Percentiles rank a stretch among this genome's conserved stretches.
These are phyloP conservation scores for Lanmaoa rubissima DNA, from an alignment of 768 basidiomycete species.

Conservation along the genomic window DNA sequence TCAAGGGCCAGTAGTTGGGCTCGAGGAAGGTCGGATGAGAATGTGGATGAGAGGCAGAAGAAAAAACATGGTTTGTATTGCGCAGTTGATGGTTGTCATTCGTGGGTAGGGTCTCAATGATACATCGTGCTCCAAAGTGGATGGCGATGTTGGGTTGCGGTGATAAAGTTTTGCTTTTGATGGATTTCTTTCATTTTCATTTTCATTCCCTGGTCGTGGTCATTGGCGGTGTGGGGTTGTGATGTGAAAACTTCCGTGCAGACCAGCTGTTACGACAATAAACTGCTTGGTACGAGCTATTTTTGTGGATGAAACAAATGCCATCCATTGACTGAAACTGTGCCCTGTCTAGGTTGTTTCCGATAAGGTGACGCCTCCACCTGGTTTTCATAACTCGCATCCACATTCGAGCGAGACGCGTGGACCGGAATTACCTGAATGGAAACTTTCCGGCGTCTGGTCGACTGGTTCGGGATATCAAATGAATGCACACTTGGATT, in stretches of 20 bases:
- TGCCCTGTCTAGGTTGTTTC: constrained; percentile 2
- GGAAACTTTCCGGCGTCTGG: constrained; percentile 1
- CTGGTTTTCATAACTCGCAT: neutral
- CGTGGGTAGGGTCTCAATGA: constrained; percentile 6
- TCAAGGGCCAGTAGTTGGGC: neutral
- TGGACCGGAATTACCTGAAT: constrained; percentile 12
- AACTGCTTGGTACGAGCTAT: constrained; percentile 15
- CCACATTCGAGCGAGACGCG: neutral
- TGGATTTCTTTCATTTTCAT: neutral
- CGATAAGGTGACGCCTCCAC: neutral
- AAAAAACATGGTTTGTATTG: neutral
- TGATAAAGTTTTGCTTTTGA: constrained; percentile 7
- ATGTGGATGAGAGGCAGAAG: neutral
- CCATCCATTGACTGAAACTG: constrained; percentile 1
- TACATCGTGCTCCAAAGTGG: neutral
- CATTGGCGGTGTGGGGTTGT: neutral
- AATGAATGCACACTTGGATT: constrained; percentile 1
- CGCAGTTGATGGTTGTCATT: constrained; percentile 10
- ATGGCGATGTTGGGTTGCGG: constrained; percentile 8
- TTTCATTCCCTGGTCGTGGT: constrained; percentile 4
- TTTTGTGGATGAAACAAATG: too few species aligned
- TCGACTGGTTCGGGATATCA: neutral
- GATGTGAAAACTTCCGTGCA: neutral
- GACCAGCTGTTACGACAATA: neutral
- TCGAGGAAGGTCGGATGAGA: neutral